A percentile compares a stretch with the other conserved stretches of the same genome.
phyloP scores from a whole-genome alignment of 2,329 filamentous ascomycete genomes.

The Alternaria brassicicola region DNA sequence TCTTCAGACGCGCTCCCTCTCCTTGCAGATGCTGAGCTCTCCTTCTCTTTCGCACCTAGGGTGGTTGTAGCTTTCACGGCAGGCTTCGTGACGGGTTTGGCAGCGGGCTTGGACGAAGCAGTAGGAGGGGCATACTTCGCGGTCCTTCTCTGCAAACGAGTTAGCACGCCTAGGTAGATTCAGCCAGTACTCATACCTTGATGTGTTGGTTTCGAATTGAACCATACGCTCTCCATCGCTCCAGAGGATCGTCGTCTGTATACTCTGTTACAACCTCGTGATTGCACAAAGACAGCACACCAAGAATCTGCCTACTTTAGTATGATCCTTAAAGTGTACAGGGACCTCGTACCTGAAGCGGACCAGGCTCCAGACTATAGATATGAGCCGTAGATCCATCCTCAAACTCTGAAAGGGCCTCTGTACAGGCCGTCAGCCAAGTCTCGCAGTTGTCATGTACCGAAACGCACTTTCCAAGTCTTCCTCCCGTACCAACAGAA shows the following conservation, averaged over 20 bases:
- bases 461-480: constrained; percentile 66
- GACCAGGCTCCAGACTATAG: constrained; percentile 79
- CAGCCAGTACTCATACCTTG: constrained; percentile 50
- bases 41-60: constrained; percentile 29
- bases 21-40: constrained; percentile 21
- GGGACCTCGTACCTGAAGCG: constrained; percentile 63
- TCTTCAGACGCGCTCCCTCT: constrained; percentile 40
- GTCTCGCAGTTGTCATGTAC: neutral
- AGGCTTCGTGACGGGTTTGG: constrained; percentile 17
- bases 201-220: constrained; percentile 76
- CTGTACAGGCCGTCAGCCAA: constrained; percentile 52
- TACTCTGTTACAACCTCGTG: constrained; percentile 65
- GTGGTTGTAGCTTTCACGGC: constrained; percentile 26
- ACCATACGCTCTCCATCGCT: constrained; percentile 68
- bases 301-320: constrained; percentile 63
- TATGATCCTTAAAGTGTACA: neutral
- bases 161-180: constrained; percentile 19
- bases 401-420: constrained; percentile 70
- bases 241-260: constrained; percentile 64
- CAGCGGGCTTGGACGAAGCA: constrained; percentile 24
- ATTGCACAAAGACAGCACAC: constrained; percentile 72
- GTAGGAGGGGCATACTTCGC: constrained; percentile 47
- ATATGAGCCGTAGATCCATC: constrained; percentile 81
- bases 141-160: constrained; percentile 51
- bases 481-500: constrained; percentile 75